Percentiles rank a stretch among this genome's conserved stretches.
phyloP scores from a whole-genome alignment of 352 stramenopile genomes.

The Globisporangium takayamanum region DNA sequence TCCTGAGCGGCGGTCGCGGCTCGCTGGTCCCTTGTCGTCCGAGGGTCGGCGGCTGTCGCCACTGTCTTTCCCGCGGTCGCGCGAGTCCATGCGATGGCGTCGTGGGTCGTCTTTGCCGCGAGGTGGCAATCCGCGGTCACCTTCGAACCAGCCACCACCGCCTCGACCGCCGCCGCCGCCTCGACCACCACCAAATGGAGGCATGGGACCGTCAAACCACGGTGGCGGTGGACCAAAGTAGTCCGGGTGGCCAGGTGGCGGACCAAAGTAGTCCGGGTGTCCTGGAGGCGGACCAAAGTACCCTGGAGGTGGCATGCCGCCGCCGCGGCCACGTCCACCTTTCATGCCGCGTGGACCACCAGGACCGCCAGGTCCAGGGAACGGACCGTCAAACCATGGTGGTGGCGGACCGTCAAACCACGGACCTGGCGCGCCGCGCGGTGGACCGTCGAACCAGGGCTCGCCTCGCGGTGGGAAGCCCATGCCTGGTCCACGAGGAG shows the following conservation, averaged over 20 bases:
- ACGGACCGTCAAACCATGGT: conserved; percentile 79
- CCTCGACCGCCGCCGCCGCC: conserved; percentile 21
- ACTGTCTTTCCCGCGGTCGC: conserved; percentile 29
- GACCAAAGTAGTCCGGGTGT: conserved; percentile 63
- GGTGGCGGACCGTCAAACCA: conserved; percentile 70
- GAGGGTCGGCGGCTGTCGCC: not conserved
- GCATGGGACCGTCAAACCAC: conserved; percentile 62
- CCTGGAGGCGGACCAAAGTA: conserved; percentile 60
- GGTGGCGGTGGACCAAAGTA: conserved; percentile 65
- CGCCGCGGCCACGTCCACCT: conserved; percentile 40
- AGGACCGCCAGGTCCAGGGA: conserved; percentile 37
- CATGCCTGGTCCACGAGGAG: conserved; percentile 39
- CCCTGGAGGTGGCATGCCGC: conserved; percentile 49
- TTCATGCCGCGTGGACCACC: conserved; percentile 25
- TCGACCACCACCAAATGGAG: conserved; percentile 39
- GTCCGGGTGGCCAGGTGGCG: conserved; percentile 61
- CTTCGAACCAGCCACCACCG: conserved; percentile 35
- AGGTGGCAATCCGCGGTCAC: conserved; percentile 26
- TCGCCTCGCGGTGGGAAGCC: conserved; percentile 42
- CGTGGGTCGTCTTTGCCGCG: conserved; percentile 38
- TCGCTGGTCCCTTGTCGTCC: conserved; percentile 8
- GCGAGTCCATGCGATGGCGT: conserved; percentile 38
- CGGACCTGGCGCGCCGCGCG: conserved; percentile 47
- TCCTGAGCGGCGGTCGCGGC: conserved; percentile 20
- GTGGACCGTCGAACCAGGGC: conserved; percentile 64